Conservation (phyloP, 495 filamentous ascomycete genomes). For the Amphirosellinia nigrospora region DNA sequence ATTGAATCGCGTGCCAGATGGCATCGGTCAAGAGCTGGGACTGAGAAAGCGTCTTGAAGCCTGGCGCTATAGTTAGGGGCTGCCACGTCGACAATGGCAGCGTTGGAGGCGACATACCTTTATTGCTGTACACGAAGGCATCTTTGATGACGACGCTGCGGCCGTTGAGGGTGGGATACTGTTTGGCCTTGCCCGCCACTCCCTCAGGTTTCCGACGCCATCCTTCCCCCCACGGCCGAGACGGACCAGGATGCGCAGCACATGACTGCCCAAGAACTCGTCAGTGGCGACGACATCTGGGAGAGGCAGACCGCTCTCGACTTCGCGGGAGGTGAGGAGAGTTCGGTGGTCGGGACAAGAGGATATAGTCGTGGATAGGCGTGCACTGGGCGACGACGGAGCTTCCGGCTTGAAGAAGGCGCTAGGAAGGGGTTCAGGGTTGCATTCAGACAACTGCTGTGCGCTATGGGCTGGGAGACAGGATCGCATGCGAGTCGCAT, state of each 20-base stretch:
- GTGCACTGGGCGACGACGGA: slow-evolving; percentile 90
- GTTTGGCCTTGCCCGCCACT: slow-evolving; percentile 90
- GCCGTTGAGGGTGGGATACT: slow-evolving; percentile 90
- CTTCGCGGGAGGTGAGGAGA: slow-evolving; percentile 87
- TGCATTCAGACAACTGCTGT: slow-evolving; percentile 73
- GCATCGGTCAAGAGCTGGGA: slow-evolving; percentile 85
- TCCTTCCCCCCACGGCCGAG: slow-evolving; percentile 69
- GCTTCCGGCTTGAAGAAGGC: slow-evolving; percentile 90
- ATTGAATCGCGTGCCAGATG: slow-evolving; percentile 86
- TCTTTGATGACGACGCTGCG: slow-evolving; percentile 95
- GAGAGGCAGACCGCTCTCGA: slow-evolving; percentile 78
- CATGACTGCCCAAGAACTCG: slow-evolving; percentile 97
- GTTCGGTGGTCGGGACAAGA: slow-evolving; percentile 93
- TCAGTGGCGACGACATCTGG: slow-evolving; percentile 84
- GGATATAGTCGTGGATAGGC: slow-evolving; percentile 89
- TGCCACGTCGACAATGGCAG: not conserved
- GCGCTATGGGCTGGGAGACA: slow-evolving; percentile 16
- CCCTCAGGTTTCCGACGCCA: slow-evolving; percentile 72
- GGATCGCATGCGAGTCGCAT: slow-evolving; percentile 1
- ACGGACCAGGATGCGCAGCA: slow-evolving; percentile 78
- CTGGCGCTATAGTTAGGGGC: slow-evolving; percentile 51
- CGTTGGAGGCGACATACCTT: slow-evolving; percentile 64
- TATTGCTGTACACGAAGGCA: slow-evolving; percentile 91
- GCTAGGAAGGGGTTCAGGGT: slow-evolving; percentile 98
- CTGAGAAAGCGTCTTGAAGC: slow-evolving; percentile 90